Conservation (phyloP, 306 rosid species). For the Quercus variabilis region DNA sequence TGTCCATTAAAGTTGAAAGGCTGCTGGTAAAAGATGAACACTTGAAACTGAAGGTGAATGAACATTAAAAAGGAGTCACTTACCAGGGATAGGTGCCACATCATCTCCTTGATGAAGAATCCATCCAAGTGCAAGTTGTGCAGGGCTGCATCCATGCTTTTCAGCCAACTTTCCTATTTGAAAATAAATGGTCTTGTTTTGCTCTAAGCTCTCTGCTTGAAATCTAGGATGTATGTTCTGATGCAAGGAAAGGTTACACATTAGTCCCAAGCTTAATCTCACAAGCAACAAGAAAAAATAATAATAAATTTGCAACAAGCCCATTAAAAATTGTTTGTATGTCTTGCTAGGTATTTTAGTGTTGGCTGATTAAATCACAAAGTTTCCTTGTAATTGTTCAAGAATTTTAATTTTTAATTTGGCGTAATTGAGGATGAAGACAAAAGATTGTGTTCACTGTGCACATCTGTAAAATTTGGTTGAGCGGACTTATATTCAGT, state of each 20-base stretch:
- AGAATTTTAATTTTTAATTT: no score
- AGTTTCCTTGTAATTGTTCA: no score
- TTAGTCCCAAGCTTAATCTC: background rate
- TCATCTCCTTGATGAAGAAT: slow-evolving; percentile 56
- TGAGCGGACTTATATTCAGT: no score
- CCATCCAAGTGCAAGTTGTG: slow-evolving; percentile 74
- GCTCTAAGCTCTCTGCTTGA: slow-evolving; percentile 54
- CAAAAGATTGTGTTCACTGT: no score
- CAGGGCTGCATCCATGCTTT: slow-evolving; percentile 45
- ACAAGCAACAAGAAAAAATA: background rate
- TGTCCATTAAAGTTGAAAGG: background rate
- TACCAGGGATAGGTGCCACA: slow-evolving; percentile 73
- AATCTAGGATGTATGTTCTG: slow-evolving; percentile 56
- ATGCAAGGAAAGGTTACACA: slow-evolving; percentile 8
- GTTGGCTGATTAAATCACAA: no score
- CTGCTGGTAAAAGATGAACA: background rate
- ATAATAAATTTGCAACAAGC: background rate
- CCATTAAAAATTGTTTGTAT: background rate
- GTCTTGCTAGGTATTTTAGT: no score
- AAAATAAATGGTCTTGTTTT: slow-evolving; percentile 49
- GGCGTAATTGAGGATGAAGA: no score
- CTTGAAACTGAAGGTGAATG: background rate
- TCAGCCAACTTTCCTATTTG: slow-evolving; percentile 46
- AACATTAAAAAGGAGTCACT: slow-evolving; percentile 5
- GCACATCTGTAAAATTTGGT: no score